Conservation (phyloP, 1,284 basidiomycete genomes). For the Moesziomyces antarcticus region DNA sequence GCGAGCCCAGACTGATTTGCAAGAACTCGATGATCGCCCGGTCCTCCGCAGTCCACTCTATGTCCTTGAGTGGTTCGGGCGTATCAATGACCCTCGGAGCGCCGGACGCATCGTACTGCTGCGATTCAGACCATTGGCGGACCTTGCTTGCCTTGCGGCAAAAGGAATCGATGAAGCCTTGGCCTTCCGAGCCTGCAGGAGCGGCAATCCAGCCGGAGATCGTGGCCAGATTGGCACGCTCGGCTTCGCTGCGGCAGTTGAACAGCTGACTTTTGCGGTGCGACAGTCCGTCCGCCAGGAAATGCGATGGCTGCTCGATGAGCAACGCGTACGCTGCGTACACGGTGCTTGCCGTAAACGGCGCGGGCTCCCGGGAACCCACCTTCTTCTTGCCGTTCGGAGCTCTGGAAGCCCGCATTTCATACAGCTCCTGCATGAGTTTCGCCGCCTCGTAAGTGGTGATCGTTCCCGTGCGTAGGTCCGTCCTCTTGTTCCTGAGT, state of each 20-base stretch:
- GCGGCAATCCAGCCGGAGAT: slow-evolving; percentile 73
- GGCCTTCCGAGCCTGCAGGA: slow-evolving; percentile 19
- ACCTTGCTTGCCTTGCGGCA: slow-evolving; percentile 65
- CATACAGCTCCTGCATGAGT: slow-evolving; percentile 21
- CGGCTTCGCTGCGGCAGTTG: slow-evolving; percentile 76
- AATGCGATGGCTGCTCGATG: slow-evolving; percentile 76
- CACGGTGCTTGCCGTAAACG: slow-evolving; percentile 57
- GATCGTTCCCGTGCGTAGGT: slow-evolving; percentile 34
- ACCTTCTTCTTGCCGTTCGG: neutral
- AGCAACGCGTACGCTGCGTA: slow-evolving; percentile 81
- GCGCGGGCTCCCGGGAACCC: no score
- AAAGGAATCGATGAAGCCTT: slow-evolving; percentile 49
- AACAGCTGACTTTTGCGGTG: slow-evolving; percentile 76
- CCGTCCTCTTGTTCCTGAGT: slow-evolving; percentile 19
- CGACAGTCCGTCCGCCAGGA: slow-evolving; percentile 73
- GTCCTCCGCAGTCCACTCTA: slow-evolving; percentile 74
- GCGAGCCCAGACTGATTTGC: slow-evolving; percentile 74
- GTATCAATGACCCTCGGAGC: slow-evolving; percentile 71
- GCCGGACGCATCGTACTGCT: slow-evolving; percentile 74
- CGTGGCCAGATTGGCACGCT: slow-evolving; percentile 73
- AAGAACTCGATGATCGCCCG: slow-evolving; percentile 77
- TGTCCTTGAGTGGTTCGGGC: slow-evolving; percentile 5
- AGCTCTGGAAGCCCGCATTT: neutral
- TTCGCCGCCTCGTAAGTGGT: slow-evolving; percentile 40
- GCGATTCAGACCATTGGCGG: slow-evolving; percentile 27